phyloP scores from a whole-genome alignment of 2,329 filamentous ascomycete genomes.

The Fusarium bactridioides region DNA sequence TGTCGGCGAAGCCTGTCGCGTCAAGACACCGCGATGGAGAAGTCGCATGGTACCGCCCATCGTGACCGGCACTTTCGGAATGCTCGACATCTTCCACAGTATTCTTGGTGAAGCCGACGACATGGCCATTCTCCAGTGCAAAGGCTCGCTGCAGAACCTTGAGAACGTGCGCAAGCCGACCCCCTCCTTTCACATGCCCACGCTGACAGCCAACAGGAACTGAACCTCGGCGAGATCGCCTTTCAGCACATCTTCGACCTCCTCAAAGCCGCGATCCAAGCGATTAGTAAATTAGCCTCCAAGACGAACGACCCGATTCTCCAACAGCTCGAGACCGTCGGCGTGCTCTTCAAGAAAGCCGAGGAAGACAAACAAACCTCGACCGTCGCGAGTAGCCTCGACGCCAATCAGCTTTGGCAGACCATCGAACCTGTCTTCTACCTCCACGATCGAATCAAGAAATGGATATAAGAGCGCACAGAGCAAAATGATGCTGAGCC shows the following conservation, averaged over 20 bases:
- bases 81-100: constrained; percentile 78
- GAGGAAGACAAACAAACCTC: constrained; percentile 23
- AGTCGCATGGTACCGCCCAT: constrained; percentile 70
- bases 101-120: constrained; percentile 59
- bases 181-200: neutral
- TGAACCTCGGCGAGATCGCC: constrained; percentile 63
- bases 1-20: constrained; percentile 38
- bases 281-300: constrained; percentile 36
- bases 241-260: constrained; percentile 44
- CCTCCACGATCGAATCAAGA: constrained; percentile 52
- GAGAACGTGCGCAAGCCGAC: constrained; percentile 54
- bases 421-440: constrained; percentile 84
- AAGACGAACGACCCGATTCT: constrained; percentile 36
- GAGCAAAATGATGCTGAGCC: constrained; percentile 29
- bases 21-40: constrained; percentile 60
- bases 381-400: constrained; percentile 18
- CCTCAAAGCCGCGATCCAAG: constrained; percentile 38
- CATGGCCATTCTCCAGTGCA: constrained; percentile 56
- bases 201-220: constrained; percentile 56
- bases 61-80: constrained; percentile 63
- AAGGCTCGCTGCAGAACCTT: constrained; percentile 73
- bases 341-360: constrained; percentile 40
- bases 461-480: constrained; percentile 75
- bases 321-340: constrained; percentile 39
- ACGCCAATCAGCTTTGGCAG: constrained; percentile 70